A percentile compares a stretch with the other conserved stretches of the same genome.
phyloP scores from a whole-genome alignment of 768 basidiomycete genomes.

The Auricularia cornea region DNA sequence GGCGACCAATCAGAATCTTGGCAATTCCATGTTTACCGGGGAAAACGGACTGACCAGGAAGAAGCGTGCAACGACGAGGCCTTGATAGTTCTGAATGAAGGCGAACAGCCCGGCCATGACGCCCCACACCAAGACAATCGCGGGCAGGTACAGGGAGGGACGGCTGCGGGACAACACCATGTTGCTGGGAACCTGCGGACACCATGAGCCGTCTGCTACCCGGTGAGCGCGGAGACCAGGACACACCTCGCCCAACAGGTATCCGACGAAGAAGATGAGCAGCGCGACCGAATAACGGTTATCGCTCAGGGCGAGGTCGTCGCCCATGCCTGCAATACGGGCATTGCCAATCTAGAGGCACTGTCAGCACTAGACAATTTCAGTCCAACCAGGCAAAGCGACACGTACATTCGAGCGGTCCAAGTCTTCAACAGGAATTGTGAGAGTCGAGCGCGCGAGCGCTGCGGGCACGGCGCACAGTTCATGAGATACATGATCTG shows the following conservation, averaged over 20 bases:
- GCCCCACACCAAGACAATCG: background rate
- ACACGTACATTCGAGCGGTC: background rate
- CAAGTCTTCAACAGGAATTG: background rate
- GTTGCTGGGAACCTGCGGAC: background rate
- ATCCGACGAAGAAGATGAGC: background rate
- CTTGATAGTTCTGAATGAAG: background rate
- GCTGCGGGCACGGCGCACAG: background rate
- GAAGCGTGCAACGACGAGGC: background rate
- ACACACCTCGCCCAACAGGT: background rate
- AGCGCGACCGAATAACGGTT: background rate
- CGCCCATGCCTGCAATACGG: background rate
- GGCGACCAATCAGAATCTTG: background rate
- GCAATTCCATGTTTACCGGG: background rate
- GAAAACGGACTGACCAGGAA: background rate
- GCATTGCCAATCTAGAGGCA: background rate
- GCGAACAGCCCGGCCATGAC: background rate
- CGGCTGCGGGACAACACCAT: background rate
- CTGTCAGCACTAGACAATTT: background rate
- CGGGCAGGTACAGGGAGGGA: background rate
- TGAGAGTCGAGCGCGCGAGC: background rate
- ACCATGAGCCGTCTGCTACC: background rate
- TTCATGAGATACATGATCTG: slow-evolving; percentile 1
- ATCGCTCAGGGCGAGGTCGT: background rate
- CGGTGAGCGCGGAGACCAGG: background rate
- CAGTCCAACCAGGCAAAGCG: background rate